phyloP scores from a whole-genome alignment of 208 protist species.

The Porcisia hertigi region DNA sequence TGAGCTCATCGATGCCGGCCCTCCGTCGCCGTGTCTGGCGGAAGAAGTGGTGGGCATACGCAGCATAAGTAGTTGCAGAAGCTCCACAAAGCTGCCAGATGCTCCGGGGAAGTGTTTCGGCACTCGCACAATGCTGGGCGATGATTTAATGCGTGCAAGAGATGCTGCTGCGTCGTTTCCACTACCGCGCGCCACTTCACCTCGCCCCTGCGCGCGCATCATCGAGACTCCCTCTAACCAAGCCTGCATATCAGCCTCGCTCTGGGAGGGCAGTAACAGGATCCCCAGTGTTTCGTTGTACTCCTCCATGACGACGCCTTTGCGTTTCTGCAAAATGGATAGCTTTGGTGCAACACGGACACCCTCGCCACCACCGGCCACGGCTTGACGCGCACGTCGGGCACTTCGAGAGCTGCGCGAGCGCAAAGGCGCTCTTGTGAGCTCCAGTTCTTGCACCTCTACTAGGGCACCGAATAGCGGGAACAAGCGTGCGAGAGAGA shows the following conservation, averaged over 20 bases:
- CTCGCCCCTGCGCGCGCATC: background rate
- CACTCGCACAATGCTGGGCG: slow-evolving; percentile 27
- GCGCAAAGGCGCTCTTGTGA: background rate
- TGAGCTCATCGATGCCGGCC: background rate
- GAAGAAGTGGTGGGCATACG: background rate
- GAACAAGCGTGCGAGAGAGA: slow-evolving; percentile 39
- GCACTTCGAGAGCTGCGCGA: slow-evolving; percentile 15
- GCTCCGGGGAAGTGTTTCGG: slow-evolving; percentile 36
- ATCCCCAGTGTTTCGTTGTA: slow-evolving; percentile 27
- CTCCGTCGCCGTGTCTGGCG: background rate
- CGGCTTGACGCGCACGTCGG: slow-evolving; percentile 1
- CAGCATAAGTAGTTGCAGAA: slow-evolving; percentile 25
- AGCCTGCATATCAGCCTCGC: slow-evolving; percentile 2
- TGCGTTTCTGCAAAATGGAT: slow-evolving; percentile 15
- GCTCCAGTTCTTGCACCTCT: slow-evolving; percentile 32
- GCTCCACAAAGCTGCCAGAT: slow-evolving; percentile 28
- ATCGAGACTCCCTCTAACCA: slow-evolving; percentile 3
- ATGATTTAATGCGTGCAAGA: background rate
- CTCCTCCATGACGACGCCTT: slow-evolving; percentile 40
- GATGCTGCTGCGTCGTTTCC: background rate
- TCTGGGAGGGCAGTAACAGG: slow-evolving; percentile 20
- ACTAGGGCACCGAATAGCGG: slow-evolving; percentile 43
- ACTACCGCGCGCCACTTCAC: background rate
- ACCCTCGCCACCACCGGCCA: background rate
- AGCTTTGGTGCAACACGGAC: background rate